Evolutionary conservation across 805 yeast species (phyloP).

Genomic region (Starmerella kuoi): DNA sequence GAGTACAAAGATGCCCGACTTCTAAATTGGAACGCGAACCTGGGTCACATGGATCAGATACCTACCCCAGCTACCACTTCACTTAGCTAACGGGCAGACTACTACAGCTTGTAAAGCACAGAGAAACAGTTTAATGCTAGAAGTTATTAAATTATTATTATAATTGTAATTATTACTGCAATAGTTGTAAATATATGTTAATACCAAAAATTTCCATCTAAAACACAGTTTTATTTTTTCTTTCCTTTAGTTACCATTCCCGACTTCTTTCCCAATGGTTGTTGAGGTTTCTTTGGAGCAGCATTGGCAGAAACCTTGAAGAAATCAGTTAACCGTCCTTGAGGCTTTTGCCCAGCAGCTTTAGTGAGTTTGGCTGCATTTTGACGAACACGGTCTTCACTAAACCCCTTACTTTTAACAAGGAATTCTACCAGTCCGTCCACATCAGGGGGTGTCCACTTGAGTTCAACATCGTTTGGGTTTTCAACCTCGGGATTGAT

Average conservation of each 20-base stretch:
- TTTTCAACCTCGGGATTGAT: slow-evolving; percentile 65
- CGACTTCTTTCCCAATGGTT: slow-evolving; percentile 3
- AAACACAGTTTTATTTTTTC: too few species aligned
- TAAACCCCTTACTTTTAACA: slow-evolving; percentile 81
- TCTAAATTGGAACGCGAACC: not conserved
- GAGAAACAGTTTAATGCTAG: too few species aligned
- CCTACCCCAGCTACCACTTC: too few species aligned
- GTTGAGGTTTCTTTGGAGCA: not conserved
- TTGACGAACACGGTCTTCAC: slow-evolving; percentile 77
- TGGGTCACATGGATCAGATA: too few species aligned
- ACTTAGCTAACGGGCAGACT: too few species aligned
- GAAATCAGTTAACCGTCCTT: slow-evolving; percentile 86
- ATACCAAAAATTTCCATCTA: too few species aligned
- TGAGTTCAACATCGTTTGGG: slow-evolving; percentile 50
- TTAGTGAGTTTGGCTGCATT: slow-evolving; percentile 81
- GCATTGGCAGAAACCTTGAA: slow-evolving; percentile 41
- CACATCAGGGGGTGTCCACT: slow-evolving; percentile 82
- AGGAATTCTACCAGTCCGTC: slow-evolving; percentile 72
- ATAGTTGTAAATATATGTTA: too few species aligned
- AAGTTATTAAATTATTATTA: too few species aligned
- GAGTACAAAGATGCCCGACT: not conserved
- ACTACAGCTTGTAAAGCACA: too few species aligned
- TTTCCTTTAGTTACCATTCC: slow-evolving; percentile 11
- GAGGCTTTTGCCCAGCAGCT: slow-evolving; percentile 72
- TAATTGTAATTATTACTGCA: too few species aligned